Evolutionary conservation across 345 rosid species (phyloP).

Genomic region (Eucalyptus marginata): DNA sequence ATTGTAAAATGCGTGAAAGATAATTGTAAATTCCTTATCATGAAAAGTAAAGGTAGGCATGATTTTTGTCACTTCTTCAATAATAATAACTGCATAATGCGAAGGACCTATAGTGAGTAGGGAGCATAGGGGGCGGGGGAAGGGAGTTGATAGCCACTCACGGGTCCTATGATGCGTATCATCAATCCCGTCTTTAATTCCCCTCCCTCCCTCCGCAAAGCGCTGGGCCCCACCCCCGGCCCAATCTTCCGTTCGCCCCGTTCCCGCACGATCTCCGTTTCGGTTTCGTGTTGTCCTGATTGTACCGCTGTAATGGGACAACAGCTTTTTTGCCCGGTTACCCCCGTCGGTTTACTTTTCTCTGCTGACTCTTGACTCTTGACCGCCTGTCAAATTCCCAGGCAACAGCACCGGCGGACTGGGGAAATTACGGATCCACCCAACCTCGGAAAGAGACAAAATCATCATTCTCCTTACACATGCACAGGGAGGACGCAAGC

Average conservation of each 20-base stretch:
- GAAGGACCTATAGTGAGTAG: background rate
- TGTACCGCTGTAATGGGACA: background rate
- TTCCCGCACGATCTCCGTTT: background rate
- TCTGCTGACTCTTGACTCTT: background rate
- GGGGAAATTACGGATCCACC: background rate
- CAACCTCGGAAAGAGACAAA: background rate
- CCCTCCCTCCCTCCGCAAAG: background rate
- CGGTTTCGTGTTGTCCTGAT: background rate
- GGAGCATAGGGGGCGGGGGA: background rate
- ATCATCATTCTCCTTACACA: background rate
- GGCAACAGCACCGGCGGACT: background rate
- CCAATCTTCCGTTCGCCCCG: background rate
- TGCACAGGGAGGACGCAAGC: background rate
- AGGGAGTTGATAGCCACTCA: background rate
- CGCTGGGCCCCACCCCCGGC: accelerated
- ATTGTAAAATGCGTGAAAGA: background rate
- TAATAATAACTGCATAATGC: background rate
- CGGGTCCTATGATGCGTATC: background rate
- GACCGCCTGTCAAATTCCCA: background rate
- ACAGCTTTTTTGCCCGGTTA: background rate
- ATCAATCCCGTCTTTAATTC: background rate
- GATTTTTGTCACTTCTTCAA: background rate
- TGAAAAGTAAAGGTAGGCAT: background rate
- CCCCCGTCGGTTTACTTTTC: background rate
- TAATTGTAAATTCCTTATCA: background rate